Percentiles rank a stretch among this genome's conserved stretches.
phyloP scores from a whole-genome alignment of 805 yeast species.

The Lipomyces japonicus region DNA sequence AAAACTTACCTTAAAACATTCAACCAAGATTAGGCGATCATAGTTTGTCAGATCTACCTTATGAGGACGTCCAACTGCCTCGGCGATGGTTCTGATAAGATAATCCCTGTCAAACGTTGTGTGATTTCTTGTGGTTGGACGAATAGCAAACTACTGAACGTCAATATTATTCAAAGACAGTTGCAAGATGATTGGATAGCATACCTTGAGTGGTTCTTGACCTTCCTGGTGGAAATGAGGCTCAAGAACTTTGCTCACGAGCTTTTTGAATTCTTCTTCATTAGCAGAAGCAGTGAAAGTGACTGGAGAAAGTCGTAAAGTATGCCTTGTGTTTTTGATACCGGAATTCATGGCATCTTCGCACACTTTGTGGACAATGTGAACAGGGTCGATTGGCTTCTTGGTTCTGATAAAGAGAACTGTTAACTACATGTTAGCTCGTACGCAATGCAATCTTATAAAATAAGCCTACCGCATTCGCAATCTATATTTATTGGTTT shows the following conservation, averaged over 20 bases:
- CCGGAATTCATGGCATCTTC: slow-evolving; percentile 50
- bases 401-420: slow-evolving; percentile 78
- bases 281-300: slow-evolving; percentile 70
- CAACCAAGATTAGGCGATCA: slow-evolving; percentile 76
- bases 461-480: slow-evolving; percentile 69
- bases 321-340: slow-evolving; percentile 59
- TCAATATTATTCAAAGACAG: not conserved
- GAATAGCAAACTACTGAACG: slow-evolving; percentile 61
- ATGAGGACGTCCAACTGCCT: slow-evolving; percentile 69
- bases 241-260: slow-evolving; percentile 57
- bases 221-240: slow-evolving; percentile 61
- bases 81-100: slow-evolving; percentile 71
- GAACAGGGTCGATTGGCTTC: slow-evolving; percentile 73
- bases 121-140: slow-evolving; percentile 74
- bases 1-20: slow-evolving; percentile 61
- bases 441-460: not conserved
- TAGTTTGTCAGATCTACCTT: slow-evolving; percentile 73
- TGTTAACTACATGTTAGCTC: not conserved
- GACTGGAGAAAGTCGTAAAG: slow-evolving; percentile 79
- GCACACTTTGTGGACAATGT: slow-evolving; percentile 62
- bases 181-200: slow-evolving; percentile 4
- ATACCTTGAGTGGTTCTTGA: slow-evolving; percentile 22
- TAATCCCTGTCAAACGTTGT: slow-evolving; percentile 65
- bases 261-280: slow-evolving; percentile 58
- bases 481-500: slow-evolving; percentile 63